These are phyloP conservation scores for Cryptococcus floricola DNA, from an alignment of 1,284 basidiomycete species.

Conservation along the genomic window DNA sequence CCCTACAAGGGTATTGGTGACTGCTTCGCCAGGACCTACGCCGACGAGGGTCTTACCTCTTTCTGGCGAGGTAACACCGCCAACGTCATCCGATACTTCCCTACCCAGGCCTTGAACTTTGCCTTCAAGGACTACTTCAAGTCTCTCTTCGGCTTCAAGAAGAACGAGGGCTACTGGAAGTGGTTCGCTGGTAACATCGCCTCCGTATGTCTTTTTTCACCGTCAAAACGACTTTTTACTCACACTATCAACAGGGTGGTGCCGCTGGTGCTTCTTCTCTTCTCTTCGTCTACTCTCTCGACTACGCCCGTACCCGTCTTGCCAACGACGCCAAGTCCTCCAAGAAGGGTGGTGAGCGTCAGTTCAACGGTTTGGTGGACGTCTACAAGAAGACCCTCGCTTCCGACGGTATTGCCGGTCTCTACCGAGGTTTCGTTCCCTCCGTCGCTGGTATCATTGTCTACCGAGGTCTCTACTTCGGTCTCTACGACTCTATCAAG, in stretches of 20 bases:
- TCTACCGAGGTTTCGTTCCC: conserved; percentile 63
- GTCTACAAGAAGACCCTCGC: conserved; percentile 67
- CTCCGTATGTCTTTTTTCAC: conserved; percentile 51
- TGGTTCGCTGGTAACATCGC: conserved; percentile 66
- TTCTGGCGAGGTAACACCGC: conserved; percentile 56
- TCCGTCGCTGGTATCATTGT: conserved; percentile 61
- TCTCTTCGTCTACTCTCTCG: conserved; percentile 95
- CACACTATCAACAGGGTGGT: conserved; percentile 60
- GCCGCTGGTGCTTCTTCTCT: conserved; percentile 93
- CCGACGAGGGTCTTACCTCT: conserved; percentile 53
- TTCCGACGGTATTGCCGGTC: conserved; percentile 54
- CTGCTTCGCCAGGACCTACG: conserved; percentile 75
- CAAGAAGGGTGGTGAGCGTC: conserved; percentile 83
- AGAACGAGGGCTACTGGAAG: conserved; percentile 56
- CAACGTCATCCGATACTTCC: conserved; percentile 58
- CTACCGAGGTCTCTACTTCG: conserved; percentile 59
- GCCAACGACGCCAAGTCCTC: conserved; percentile 94
- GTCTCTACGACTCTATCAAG: conserved; percentile 57
- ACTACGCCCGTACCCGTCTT: conserved; percentile 95
- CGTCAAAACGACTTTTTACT: neutral
- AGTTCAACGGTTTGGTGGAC: conserved; percentile 93
- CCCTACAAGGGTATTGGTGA: conserved; percentile 93
- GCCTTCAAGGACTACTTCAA: conserved; percentile 53
- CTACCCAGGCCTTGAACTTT: conserved; percentile 53
- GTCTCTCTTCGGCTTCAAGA: conserved; percentile 56